Percentiles rank a stretch among this genome's conserved stretches.
These are phyloP conservation scores for Nicotiana noctiflora DNA, from an alignment of 257 asterid genomes.

Conservation along the genomic window DNA sequence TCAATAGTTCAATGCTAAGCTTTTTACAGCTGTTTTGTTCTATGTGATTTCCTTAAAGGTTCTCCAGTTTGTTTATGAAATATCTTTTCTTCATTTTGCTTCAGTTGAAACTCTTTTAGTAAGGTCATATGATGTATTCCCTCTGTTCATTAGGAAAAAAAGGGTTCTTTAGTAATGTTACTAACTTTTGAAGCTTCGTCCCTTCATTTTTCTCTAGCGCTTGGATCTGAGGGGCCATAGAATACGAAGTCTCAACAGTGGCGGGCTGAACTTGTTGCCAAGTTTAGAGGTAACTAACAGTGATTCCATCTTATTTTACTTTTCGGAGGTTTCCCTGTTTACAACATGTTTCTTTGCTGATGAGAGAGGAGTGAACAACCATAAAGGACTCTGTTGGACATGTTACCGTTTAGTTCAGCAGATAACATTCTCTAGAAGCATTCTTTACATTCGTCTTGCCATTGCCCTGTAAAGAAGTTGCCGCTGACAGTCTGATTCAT, in stretches of 20 bases:
- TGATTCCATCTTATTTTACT: conserved; percentile 6
- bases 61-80: background rate
- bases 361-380: no score
- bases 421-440: no score
- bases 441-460: no score
- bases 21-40: background rate
- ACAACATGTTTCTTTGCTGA: no score
- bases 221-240: conserved; percentile 98
- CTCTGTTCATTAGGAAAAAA: background rate
- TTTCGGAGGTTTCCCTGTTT: background rate
- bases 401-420: no score
- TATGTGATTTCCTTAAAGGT: background rate
- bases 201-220: conserved; percentile 48
- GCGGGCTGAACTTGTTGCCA: conserved; percentile 72
- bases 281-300: conserved; percentile 68
- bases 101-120: background rate
- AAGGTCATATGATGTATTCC: background rate
- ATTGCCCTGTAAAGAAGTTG: no score
- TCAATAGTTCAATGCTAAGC: background rate
- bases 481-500: no score
- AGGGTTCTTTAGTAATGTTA: background rate
- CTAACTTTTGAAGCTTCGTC: background rate
- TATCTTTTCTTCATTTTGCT: conserved; percentile 6
- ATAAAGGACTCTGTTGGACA: no score
- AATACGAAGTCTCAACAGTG: conserved; percentile 64